A percentile compares a stretch with the other conserved stretches of the same genome.
Conservation (phyloP, 257 asterid species). For the Ophiorrhiza pumila region DNA sequence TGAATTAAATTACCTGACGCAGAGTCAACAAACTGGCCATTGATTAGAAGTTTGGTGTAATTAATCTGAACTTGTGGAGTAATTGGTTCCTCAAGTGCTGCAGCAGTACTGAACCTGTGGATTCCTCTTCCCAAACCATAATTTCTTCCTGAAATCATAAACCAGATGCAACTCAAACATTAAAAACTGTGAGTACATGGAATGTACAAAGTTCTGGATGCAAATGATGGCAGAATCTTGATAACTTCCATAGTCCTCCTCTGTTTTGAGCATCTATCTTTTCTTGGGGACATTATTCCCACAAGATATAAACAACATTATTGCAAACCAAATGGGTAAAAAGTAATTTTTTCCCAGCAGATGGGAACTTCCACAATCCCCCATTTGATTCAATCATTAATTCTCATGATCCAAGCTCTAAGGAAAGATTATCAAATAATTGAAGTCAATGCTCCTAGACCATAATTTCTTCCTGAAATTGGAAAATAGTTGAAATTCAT, state of each 20-base stretch:
- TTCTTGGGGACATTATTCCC: neutral
- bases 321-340: neutral
- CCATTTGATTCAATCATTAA: no score
- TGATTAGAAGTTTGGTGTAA: slow-evolving; percentile 67
- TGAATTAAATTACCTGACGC: slow-evolving; percentile 57
- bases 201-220: no score
- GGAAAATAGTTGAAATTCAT: neutral
- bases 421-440: no score
- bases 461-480: slow-evolving; percentile 41
- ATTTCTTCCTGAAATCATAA: slow-evolving; percentile 34
- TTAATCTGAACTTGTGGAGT: slow-evolving; percentile 49
- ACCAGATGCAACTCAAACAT: neutral
- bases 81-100: slow-evolving; percentile 46
- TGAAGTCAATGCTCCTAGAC: slow-evolving; percentile 19
- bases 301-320: neutral
- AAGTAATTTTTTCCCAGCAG: neutral
- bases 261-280: neutral
- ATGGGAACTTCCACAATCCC: no score
- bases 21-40: slow-evolving; percentile 73
- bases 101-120: slow-evolving; percentile 47
- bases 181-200: neutral
- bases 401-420: no score
- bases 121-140: slow-evolving; percentile 34
- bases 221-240: no score
- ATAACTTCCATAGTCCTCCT: slow-evolving; percentile 31